Base-by-base conservation (phyloP, 768 basidiomycete genomes). In the Suillus ampliporus region DNA sequence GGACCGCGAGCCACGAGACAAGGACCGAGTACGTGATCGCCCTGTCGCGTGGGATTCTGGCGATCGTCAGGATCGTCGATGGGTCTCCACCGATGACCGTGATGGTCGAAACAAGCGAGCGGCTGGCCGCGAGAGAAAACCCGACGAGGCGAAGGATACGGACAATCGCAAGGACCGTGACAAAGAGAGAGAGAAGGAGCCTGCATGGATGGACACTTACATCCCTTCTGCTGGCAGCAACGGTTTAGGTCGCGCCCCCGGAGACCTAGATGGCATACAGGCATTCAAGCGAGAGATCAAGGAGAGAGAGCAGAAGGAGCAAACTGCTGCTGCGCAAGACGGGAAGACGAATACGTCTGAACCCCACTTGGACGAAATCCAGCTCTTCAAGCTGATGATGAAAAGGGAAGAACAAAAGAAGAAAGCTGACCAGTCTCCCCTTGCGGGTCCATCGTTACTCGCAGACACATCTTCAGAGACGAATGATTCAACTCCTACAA, bases 121-220 rank as follows among this genome's bases (percentile, higher is more conserved):
- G 31, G 72, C 77, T 66, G 86, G 83, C 43, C 86, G 88, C 54
- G 91, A 91, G 60, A 82, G 83, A 66, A 86, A 86, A 66, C 50
- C 69, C 51, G 80, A 76, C 17, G 62, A 48, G 21, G 83, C 82
- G 19, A 81, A 84, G n/a, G 76, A 71, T 15, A 84, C 79, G 58
- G 83, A 83, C 52, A 77, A 77, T 59, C 83, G 78, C 57, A 77
- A 78, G 65, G 86, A 85, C 58, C 79, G 83, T 61, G 87, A 88
- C 67, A 76, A 78, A 61, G 80, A 82, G 37, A 86, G 85, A 68
- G 93, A 95, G 78, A 92, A 90, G 69, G 93, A 94, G 71, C 93
- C 92, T 26, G 92, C 92, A 19, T 95, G 92, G 92, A 95, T 95
- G 92, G 93, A 94, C 66, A 87, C 90, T 21, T 93, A 92, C 71